Evolutionary conservation across 768 basidiomycete genomes (phyloP).

Genomic region (Gautieria morchelliformis): DNA sequence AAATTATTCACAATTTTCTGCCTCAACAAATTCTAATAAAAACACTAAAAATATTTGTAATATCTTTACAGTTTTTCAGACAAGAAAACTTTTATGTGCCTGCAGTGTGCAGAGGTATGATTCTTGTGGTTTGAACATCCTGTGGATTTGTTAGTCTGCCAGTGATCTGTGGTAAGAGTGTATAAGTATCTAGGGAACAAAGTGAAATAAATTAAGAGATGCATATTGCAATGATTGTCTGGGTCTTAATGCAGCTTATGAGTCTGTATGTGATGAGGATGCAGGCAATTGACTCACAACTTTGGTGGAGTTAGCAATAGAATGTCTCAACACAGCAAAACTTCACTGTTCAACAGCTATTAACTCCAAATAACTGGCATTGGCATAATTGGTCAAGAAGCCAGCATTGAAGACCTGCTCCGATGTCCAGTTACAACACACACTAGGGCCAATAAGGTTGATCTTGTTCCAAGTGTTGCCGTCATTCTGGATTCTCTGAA

Average conservation of each 20-base stretch:
- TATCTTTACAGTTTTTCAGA: no score
- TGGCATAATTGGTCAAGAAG: conserved; percentile 35
- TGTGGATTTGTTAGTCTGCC: not conserved
- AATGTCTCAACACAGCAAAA: not conserved
- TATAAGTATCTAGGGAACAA: conserved; percentile 22
- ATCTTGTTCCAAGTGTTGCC: conserved; percentile 29
- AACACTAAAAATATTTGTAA: no score
- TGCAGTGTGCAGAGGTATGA: conserved; percentile 45
- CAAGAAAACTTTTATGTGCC: no score
- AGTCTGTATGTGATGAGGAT: not conserved
- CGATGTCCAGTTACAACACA: conserved; percentile 42
- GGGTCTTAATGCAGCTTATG: not conserved
- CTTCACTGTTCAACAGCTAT: conserved; percentile 48
- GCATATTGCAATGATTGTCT: conserved; percentile 2
- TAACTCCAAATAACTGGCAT: conserved; percentile 31
- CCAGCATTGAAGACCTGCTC: conserved; percentile 44
- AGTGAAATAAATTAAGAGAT: not conserved
- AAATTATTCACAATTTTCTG: no score
- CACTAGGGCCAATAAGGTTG: conserved; percentile 55
- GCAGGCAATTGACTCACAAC: not conserved
- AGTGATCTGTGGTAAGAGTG: conserved; percentile 38
- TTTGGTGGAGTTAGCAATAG: not conserved
- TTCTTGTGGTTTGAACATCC: conserved; percentile 37
- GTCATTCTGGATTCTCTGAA: conserved; percentile 33
- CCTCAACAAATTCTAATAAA: no score